Evolutionary conservation across 257 asterid genomes (phyloP).

Genomic region (Anisodus acutangulus): DNA sequence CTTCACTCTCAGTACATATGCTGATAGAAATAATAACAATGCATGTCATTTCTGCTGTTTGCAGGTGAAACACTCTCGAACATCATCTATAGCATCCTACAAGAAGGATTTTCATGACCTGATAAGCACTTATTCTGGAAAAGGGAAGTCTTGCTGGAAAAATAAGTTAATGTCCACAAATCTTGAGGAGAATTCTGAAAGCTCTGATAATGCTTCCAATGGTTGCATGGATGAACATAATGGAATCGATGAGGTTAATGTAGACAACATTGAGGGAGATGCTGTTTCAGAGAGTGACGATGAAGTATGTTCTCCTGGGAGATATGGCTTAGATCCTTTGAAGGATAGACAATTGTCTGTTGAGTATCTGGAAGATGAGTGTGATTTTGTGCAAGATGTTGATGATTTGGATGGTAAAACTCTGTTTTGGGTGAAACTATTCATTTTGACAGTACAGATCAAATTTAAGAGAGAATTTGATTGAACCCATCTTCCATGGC

Average conservation of each 20-base stretch:
- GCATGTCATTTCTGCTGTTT: constrained; percentile 27
- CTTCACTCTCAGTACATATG: not conserved
- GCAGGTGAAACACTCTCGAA: constrained; percentile 77
- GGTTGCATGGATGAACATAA: constrained; percentile 41
- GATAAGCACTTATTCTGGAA: constrained; percentile 48
- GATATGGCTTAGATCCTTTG: constrained; percentile 38
- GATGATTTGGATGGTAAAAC: constrained; percentile 78
- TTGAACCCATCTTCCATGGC: not conserved
- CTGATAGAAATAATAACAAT: not conserved
- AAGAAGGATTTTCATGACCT: constrained; percentile 62
- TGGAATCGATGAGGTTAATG: constrained; percentile 31
- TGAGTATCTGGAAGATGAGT: constrained; percentile 71
- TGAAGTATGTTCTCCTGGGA: constrained; percentile 35
- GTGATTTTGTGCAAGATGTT: constrained; percentile 53
- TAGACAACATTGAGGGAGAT: constrained; percentile 39
- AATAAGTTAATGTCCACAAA: constrained; percentile 29
- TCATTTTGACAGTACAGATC: not conserved
- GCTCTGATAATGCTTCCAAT: constrained; percentile 34
- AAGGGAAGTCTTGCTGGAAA: constrained; percentile 39
- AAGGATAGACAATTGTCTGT: constrained; percentile 61
- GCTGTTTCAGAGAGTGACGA: constrained; percentile 50
- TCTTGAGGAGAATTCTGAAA: constrained; percentile 42
- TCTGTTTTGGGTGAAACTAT: not conserved
- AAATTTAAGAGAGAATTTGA: constrained; percentile 10
- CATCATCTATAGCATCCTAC: constrained; percentile 61